phyloP scores from a whole-genome alignment of 371 early-diverging fungal species.

The Mucor ambiguus region DNA sequence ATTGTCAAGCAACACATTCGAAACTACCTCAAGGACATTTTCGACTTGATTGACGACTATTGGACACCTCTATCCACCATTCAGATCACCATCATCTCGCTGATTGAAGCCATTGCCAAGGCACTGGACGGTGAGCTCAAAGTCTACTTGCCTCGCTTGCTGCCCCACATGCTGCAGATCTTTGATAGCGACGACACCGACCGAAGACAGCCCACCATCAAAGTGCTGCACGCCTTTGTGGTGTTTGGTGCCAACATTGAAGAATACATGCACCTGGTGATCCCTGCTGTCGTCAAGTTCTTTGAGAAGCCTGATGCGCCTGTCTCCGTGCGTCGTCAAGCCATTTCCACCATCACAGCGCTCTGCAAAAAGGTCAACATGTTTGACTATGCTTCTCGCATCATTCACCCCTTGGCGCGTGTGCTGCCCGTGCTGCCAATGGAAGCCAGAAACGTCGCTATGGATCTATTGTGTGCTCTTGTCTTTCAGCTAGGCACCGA shows the following conservation, averaged over 20 bases:
- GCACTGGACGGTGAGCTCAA: conserved; percentile 91
- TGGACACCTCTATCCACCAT: conserved; percentile 76
- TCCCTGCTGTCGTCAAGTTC: conserved; percentile 84
- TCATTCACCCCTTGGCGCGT: conserved; percentile 90
- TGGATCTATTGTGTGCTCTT: conserved; percentile 85
- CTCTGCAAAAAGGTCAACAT: conserved; percentile 84
- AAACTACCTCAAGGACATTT: conserved; percentile 81
- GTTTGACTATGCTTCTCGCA: conserved; percentile 88
- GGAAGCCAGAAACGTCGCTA: conserved; percentile 70
- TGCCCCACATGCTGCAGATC: conserved; percentile 68
- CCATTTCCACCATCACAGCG: conserved; percentile 81
- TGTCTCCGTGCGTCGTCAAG: conserved; percentile 65
- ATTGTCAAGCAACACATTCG: conserved; percentile 92
- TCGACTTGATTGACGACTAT: conserved; percentile 77
- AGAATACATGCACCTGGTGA: conserved; percentile 91
- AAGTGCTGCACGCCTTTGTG: conserved; percentile 83
- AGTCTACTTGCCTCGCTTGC: conserved; percentile 71
- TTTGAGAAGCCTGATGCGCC: conserved; percentile 80
- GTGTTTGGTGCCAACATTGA: conserved; percentile 91
- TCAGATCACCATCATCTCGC: conserved; percentile 79
- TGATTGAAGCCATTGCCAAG: conserved; percentile 86
- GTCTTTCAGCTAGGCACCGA: conserved; percentile 88
- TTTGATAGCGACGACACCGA: conserved; percentile 85
- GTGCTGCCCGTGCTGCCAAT: conserved; percentile 62
- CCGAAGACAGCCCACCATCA: conserved; percentile 69